phyloP scores from a whole-genome alignment of 176 grass and related monocot genomes.

The Ananas comosus region DNA sequence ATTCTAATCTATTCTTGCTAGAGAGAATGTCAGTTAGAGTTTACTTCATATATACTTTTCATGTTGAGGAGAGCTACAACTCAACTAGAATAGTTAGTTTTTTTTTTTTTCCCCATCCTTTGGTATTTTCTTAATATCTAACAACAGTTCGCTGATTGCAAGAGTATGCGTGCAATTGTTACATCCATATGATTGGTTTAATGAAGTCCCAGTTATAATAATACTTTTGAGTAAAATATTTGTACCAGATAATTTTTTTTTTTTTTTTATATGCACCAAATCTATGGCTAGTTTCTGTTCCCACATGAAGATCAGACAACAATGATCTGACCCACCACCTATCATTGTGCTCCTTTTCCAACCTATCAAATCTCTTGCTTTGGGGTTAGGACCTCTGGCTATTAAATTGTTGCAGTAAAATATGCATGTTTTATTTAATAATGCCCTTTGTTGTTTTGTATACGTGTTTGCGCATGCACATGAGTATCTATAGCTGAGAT shows the following conservation, averaged over 20 bases:
- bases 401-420: neutral
- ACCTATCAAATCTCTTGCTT: constrained; percentile 19
- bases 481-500: too few relatives aligned
- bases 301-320: constrained; percentile 28
- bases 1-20: neutral
- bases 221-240: too few relatives aligned
- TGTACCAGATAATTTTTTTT: neutral
- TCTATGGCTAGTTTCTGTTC: constrained; percentile 16
- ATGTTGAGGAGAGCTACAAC: neutral
- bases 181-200: too few relatives aligned
- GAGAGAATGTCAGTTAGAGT: neutral
- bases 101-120: neutral
- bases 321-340: constrained; percentile 27
- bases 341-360: constrained; percentile 19
- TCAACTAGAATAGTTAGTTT: neutral
- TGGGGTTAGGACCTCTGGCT: neutral
- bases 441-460: too few relatives aligned
- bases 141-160: too few relatives aligned
- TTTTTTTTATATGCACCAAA: constrained; percentile 17
- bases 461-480: too few relatives aligned
- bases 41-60: neutral
- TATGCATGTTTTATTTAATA: too few relatives aligned
- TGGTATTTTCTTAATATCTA: too few relatives aligned
- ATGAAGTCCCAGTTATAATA: too few relatives aligned
- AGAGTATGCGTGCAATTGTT: too few relatives aligned